Conservation (phyloP, 106 monocot genomes). For the Dendrobium huoshanense region DNA sequence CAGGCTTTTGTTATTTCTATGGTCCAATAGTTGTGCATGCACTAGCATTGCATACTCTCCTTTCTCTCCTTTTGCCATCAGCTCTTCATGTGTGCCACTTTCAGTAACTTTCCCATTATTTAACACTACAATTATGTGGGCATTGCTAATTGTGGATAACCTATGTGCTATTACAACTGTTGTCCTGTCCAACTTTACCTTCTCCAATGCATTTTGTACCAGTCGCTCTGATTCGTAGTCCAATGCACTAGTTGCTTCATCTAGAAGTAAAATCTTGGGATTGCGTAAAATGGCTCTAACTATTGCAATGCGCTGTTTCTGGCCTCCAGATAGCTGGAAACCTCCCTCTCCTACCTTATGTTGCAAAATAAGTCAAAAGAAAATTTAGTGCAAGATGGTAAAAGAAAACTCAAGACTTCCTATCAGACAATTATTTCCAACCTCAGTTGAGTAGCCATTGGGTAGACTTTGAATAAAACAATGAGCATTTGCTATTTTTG, state of each 20-base stretch:
- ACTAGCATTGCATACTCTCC: slow-evolving; percentile 25
- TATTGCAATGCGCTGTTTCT: slow-evolving; percentile 41
- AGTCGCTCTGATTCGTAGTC: slow-evolving; percentile 29
- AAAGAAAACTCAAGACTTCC: background rate
- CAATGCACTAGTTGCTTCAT: slow-evolving; percentile 40
- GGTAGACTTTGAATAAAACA: slow-evolving; percentile 27
- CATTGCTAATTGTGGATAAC: slow-evolving; percentile 33
- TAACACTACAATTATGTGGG: slow-evolving; percentile 24
- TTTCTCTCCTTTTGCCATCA: slow-evolving; percentile 17
- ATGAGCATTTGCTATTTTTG: slow-evolving; percentile 28
- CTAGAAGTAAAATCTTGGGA: slow-evolving; percentile 39
- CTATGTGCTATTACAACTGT: slow-evolving; percentile 36
- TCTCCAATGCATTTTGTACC: slow-evolving; percentile 28
- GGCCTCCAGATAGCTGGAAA: slow-evolving; percentile 38
- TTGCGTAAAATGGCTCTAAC: slow-evolving; percentile 32
- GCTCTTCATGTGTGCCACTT: slow-evolving; percentile 27
- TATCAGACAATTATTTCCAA: slow-evolving; percentile 2
- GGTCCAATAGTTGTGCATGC: slow-evolving; percentile 8
- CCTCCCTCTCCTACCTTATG: slow-evolving; percentile 32
- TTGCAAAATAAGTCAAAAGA: background rate
- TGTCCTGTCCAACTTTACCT: slow-evolving; percentile 20
- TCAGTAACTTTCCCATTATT: slow-evolving; percentile 31
- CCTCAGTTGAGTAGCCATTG: slow-evolving; percentile 29
- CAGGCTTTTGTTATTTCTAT: slow-evolving; percentile 6
- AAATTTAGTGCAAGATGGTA: background rate